Conservation (phyloP, 2,329 filamentous ascomycete genomes). For the Phoma sp. region DNA sequence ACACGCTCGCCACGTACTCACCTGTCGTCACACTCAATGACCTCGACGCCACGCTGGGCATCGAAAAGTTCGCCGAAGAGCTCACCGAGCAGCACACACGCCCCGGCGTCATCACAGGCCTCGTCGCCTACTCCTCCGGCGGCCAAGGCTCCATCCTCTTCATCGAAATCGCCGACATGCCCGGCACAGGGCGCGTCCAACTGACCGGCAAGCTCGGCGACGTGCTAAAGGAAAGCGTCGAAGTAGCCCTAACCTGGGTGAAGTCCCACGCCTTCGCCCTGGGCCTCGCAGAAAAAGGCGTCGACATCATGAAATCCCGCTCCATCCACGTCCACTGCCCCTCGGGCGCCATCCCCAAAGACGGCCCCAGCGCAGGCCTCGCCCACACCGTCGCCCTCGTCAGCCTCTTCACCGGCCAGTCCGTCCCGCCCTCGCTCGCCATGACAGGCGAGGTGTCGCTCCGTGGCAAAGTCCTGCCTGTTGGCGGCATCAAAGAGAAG, state of each 20-base stretch:
- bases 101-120: slow-evolving; percentile 91
- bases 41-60: slow-evolving; percentile 87
- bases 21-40: slow-evolving; percentile 77
- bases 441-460: slow-evolving; percentile 89
- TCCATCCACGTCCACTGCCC: slow-evolving; percentile 97
- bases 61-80: slow-evolving; percentile 93
- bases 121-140: slow-evolving; percentile 92
- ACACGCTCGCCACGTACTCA: slow-evolving; percentile 69
- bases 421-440: slow-evolving; percentile 88
- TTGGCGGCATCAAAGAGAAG: slow-evolving; percentile 99
- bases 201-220: slow-evolving; percentile 96
- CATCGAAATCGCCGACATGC: slow-evolving; percentile 98
- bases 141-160: slow-evolving; percentile 96
- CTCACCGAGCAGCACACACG: slow-evolving; percentile 83
- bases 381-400: slow-evolving; percentile 94
- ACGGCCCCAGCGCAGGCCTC: slow-evolving; percentile 82
- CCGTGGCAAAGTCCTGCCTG: slow-evolving; percentile 87
- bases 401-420: slow-evolving; percentile 83
- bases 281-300: slow-evolving; percentile 77
- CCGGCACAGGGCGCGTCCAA: slow-evolving; percentile 87
- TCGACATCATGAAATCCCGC: slow-evolving; percentile 95
- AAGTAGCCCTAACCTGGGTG: slow-evolving; percentile 96
- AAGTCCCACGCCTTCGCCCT: slow-evolving; percentile 94
- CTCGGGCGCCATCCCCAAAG: slow-evolving; percentile 92
- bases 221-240: slow-evolving; percentile 95